Conservation (phyloP, 2,329 filamentous ascomycete genomes). For the Alternaria sp. region DNA sequence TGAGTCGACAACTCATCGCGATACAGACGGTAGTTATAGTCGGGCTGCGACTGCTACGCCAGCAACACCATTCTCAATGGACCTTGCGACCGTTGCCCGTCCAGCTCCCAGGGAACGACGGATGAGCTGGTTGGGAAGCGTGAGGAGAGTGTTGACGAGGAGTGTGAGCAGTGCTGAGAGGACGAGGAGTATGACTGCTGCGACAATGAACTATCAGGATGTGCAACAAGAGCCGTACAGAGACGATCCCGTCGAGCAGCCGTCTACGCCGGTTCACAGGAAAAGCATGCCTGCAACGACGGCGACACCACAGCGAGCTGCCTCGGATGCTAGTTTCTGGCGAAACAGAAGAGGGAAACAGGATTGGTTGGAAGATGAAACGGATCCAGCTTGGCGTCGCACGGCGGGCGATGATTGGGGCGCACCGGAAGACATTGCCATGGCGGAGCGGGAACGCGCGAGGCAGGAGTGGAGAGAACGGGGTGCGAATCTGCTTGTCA, state of each 20-base stretch:
- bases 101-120: conserved; percentile 35
- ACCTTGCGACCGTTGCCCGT: conserved; percentile 19
- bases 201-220: conserved; percentile 29
- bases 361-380: conserved; percentile 53
- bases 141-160: conserved; percentile 47
- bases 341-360: conserved; percentile 53
- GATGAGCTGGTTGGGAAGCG: conserved; percentile 51
- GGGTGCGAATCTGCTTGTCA: conserved; percentile 38
- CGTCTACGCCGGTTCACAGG: conserved; percentile 6
- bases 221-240: conserved; percentile 34
- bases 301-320: conserved; percentile 52
- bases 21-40: conserved; percentile 36
- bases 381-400: conserved; percentile 41
- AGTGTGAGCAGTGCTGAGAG: conserved; percentile 38
- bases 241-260: conserved; percentile 29
- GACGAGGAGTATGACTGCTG: conserved; percentile 38
- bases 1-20: conserved; percentile 30
- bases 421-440: conserved; percentile 43
- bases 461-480: conserved; percentile 44
- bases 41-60: conserved; percentile 37
- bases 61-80: conserved; percentile 37
- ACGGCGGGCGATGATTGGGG: conserved; percentile 51
- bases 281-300: conserved; percentile 33
- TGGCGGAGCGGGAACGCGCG: conserved; percentile 42
- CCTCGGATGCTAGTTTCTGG: conserved; percentile 56